phyloP scores from a whole-genome alignment of 140 eudicot species.

The Ambrosia hybrid region DNA sequence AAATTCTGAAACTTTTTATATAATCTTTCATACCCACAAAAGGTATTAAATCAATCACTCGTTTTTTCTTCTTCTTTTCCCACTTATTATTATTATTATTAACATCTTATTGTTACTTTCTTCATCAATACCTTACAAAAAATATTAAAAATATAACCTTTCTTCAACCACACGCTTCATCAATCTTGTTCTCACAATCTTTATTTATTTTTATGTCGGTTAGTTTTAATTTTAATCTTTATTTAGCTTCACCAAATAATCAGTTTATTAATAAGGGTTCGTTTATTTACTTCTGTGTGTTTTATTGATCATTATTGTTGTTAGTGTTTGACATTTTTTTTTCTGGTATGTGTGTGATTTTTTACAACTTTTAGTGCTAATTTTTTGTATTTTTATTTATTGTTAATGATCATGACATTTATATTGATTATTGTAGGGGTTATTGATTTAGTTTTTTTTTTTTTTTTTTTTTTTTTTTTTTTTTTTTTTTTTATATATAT shows the following conservation, averaged over 20 bases:
- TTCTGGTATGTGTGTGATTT: neutral
- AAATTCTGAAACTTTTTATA: too few species aligned
- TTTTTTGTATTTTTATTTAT: neutral
- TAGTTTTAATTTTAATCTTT: neutral
- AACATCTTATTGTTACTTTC: too few species aligned
- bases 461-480: too few species aligned
- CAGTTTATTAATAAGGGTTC: neutral
- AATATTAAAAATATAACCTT: neutral
- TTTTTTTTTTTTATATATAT: too few species aligned
- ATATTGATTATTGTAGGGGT: neutral
- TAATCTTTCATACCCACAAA: too few species aligned
- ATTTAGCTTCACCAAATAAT: slow-evolving; percentile 14
- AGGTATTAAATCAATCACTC: too few species aligned
- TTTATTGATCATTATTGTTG: slow-evolving; percentile 20
- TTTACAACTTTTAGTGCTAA: neutral
- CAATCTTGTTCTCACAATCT: slow-evolving; percentile 15
- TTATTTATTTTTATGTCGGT: slow-evolving; percentile 30
- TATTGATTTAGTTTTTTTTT: neutral
- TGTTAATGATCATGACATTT: neutral
- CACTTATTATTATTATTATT: too few species aligned
- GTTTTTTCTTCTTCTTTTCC: too few species aligned
- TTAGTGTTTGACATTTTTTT: neutral
- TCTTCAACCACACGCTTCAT: slow-evolving; percentile 15
- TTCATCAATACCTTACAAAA: too few species aligned
- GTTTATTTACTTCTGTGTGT: slow-evolving; percentile 1